These are phyloP conservation scores for Basidiobolus meristosporus DNA, from an alignment of 371 early-diverging fungal genomes.

Conservation along the genomic window DNA sequence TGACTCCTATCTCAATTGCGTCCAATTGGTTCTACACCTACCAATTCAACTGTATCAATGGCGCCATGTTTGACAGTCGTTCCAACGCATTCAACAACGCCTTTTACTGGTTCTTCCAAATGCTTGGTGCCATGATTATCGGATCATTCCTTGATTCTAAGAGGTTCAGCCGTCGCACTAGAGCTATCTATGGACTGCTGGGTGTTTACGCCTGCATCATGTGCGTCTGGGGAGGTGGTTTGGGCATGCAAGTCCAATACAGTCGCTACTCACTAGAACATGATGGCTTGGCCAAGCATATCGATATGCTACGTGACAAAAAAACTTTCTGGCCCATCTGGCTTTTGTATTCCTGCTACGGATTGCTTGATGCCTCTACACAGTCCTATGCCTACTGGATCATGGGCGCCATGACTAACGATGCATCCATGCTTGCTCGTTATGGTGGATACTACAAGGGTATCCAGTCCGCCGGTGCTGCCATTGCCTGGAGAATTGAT, in stretches of 20 bases:
- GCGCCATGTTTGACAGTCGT: conserved; percentile 27
- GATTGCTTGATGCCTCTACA: conserved; percentile 42
- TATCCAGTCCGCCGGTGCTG: conserved; percentile 17
- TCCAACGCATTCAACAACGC: conserved; percentile 42
- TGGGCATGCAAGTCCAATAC: conserved; percentile 30
- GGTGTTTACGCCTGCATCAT: conserved; percentile 20
- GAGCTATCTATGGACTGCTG: conserved; percentile 25
- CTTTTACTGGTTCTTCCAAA: conserved; percentile 52
- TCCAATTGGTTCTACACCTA: conserved; percentile 65
- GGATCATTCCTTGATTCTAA: conserved; percentile 29
- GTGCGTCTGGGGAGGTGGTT: conserved; percentile 37
- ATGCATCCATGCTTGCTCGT: conserved; percentile 36
- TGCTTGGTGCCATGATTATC: conserved; percentile 26
- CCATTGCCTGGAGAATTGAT: conserved; percentile 16
- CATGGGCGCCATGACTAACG: conserved; percentile 46
- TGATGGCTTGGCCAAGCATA: conserved; percentile 3
- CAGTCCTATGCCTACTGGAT: too few relatives aligned
- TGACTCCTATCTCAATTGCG: conserved; percentile 46
- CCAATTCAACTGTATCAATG: conserved; percentile 32
- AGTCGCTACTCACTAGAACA: conserved; percentile 8
- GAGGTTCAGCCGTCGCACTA: conserved; percentile 17
- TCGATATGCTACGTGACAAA: conserved; percentile 16
- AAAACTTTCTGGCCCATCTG: conserved; percentile 25
- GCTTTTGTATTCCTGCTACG: conserved; percentile 40
- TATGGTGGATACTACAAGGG: conserved; percentile 37